Conservation (phyloP, 2,329 filamentous ascomycete species). For the Stagonosporopsis cucurbitacearum region DNA sequence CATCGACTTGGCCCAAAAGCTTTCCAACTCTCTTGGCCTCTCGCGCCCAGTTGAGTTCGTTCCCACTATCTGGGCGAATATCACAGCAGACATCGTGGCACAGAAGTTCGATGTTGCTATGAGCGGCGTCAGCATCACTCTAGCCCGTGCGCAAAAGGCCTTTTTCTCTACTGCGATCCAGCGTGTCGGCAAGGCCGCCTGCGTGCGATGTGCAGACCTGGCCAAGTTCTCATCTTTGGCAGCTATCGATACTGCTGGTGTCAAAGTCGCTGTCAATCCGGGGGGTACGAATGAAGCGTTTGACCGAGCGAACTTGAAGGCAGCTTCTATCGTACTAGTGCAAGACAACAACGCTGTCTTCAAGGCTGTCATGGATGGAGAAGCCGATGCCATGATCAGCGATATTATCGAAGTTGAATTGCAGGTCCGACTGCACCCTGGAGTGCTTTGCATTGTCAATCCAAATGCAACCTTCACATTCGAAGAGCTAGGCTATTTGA, state of each 20-base stretch:
- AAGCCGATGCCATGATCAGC: conserved; percentile 23
- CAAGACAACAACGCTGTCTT: conserved; percentile 23
- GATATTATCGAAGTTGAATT: conserved; percentile 23
- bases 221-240: conserved; percentile 13
- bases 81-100: conserved; percentile 9
- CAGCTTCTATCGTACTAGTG: conserved; percentile 14
- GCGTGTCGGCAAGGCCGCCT: conserved; percentile 20
- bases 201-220: conserved; percentile 18
- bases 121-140: conserved; percentile 23
- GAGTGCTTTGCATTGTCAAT: conserved; percentile 15
- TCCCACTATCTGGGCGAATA: conserved; percentile 19
- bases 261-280: conserved; percentile 20
- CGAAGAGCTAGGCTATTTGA: conserved; percentile 21
- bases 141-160: conserved; percentile 12
- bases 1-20: conserved; percentile 16
- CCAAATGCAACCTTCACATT: conserved; percentile 20
- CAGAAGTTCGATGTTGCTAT: conserved; percentile 23
- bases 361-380: conserved; percentile 20
- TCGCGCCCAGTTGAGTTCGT: conserved; percentile 18
- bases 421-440: conserved; percentile 20
- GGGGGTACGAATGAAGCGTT: conserved; percentile 23
- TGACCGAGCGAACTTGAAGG: conserved; percentile 20
- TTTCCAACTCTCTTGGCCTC: conserved; percentile 19
- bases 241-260: conserved; percentile 19
- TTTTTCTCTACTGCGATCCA: conserved; percentile 20